Percentiles rank a stretch among this genome's conserved stretches.
Evolutionary conservation across 1,284 basidiomycete genomes (phyloP).

Genomic region (Cryptococcus deneoformans): DNA sequence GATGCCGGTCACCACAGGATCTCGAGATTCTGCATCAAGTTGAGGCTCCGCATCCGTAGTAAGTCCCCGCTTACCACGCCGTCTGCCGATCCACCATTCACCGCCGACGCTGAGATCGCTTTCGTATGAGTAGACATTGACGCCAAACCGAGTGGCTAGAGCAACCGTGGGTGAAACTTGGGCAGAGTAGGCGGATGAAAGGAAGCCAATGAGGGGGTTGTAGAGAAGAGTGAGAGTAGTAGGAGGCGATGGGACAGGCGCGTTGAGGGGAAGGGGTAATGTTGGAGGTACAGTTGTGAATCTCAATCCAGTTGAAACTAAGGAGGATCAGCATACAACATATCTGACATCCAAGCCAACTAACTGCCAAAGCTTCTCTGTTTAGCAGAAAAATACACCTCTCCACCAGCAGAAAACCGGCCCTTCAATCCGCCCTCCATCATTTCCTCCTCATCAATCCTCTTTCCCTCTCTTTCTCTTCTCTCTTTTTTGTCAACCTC

Average conservation of each 20-base stretch:
- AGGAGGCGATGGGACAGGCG: constrained; percentile 63
- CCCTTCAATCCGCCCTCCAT: constrained; percentile 86
- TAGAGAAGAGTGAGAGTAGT: constrained; percentile 92
- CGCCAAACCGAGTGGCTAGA: constrained; percentile 86
- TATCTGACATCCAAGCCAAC: constrained; percentile 32
- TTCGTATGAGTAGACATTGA: constrained; percentile 96
- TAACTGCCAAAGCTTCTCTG: constrained; percentile 88
- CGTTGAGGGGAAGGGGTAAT: constrained; percentile 39
- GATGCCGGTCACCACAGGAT: not conserved
- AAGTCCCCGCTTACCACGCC: constrained; percentile 28
- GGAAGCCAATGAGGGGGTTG: constrained; percentile 94
- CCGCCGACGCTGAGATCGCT: constrained; percentile 94
- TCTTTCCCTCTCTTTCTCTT: constrained; percentile 50
- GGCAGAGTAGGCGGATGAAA: constrained; percentile 88
- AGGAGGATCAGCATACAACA: not conserved
- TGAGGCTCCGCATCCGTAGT: not conserved
- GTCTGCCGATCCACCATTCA: constrained; percentile 80
- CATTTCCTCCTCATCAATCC: constrained; percentile 85
- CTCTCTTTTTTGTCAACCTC: constrained; percentile 29
- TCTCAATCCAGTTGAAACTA: constrained; percentile 88
- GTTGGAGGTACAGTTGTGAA: constrained; percentile 74
- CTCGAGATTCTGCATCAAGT: not conserved
- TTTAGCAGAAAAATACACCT: constrained; percentile 89
- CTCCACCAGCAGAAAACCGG: constrained; percentile 85
- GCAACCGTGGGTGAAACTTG: constrained; percentile 83